Evolutionary conservation across 768 basidiomycete species (phyloP).

Genomic region (Holtermannia corniformis): DNA sequence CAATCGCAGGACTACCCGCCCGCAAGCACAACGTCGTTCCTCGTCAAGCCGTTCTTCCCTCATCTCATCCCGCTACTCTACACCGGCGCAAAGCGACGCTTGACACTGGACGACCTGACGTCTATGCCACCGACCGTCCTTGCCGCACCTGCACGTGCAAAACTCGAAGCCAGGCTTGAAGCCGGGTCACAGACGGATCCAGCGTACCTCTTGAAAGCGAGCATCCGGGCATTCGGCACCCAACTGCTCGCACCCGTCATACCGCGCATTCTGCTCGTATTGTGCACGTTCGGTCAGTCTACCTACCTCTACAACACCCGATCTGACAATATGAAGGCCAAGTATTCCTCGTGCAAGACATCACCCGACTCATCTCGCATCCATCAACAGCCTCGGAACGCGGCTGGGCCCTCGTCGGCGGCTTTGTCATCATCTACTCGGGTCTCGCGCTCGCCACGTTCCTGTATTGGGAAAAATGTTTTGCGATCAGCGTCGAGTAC

Average conservation of each 20-base stretch:
- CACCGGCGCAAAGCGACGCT: not conserved
- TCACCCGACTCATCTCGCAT: conserved; percentile 2
- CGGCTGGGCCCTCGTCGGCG: conserved; percentile 6
- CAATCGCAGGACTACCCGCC: not conserved
- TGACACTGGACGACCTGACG: conserved; percentile 1
- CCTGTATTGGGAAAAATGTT: not conserved
- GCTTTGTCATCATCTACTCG: conserved; percentile 4
- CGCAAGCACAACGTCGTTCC: not conserved
- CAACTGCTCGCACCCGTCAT: not conserved
- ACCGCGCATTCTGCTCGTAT: conserved; percentile 1
- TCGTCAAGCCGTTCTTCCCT: conserved; percentile 2
- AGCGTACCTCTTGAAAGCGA: not conserved
- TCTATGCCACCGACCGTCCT: not conserved
- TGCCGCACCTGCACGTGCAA: not conserved
- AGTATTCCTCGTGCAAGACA: conserved; percentile 5
- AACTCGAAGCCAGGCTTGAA: not conserved
- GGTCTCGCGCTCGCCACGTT: not conserved
- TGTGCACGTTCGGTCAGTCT: conserved; percentile 2
- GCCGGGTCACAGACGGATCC: not conserved
- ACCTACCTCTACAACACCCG: not conserved
- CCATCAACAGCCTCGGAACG: not conserved
- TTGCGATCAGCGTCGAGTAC: not conserved
- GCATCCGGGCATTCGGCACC: not conserved
- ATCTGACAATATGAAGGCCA: not conserved
- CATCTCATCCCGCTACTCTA: conserved; percentile 3